Conservation (phyloP, 495 filamentous ascomycete genomes). For the Hypoxylon perforatum region DNA sequence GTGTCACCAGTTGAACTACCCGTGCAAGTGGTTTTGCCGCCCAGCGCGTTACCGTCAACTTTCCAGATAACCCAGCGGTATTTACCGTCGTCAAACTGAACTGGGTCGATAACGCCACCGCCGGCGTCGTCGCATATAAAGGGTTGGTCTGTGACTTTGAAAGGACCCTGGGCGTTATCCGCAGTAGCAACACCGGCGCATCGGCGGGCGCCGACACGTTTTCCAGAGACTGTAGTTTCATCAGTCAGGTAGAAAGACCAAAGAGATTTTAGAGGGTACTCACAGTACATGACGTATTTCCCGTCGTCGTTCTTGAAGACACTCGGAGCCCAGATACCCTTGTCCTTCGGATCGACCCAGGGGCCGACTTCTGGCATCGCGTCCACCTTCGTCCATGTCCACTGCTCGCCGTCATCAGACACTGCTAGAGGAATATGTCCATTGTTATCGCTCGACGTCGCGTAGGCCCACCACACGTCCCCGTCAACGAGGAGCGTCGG, state of each 20-base stretch:
- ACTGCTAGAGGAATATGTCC: slow-evolving; percentile 11
- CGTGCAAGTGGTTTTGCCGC: slow-evolving; percentile 46
- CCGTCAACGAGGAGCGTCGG: slow-evolving; percentile 18
- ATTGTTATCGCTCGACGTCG: slow-evolving; percentile 14
- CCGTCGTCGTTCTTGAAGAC: slow-evolving; percentile 16
- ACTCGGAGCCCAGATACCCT: slow-evolving; percentile 19
- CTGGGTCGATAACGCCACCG: slow-evolving; percentile 65
- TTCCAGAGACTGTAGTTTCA: slow-evolving; percentile 1
- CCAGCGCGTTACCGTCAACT: slow-evolving; percentile 66
- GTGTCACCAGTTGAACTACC: slow-evolving; percentile 19
- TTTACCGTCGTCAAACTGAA: slow-evolving; percentile 63
- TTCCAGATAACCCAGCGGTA: slow-evolving; percentile 66
- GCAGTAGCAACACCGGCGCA: slow-evolving; percentile 11
- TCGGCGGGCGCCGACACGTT: slow-evolving; percentile 6
- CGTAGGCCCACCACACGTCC: slow-evolving; percentile 15
- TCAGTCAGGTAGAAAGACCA: background rate
- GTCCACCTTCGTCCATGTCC: slow-evolving; percentile 16
- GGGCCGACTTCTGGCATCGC: slow-evolving; percentile 18
- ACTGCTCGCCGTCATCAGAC: slow-evolving; percentile 12
- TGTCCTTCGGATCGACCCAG: slow-evolving; percentile 11
- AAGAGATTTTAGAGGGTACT: background rate
- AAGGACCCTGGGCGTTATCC: slow-evolving; percentile 7
- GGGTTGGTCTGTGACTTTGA: slow-evolving; percentile 7
- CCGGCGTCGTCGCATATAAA: slow-evolving; percentile 53
- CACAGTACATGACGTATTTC: slow-evolving; percentile 22